phyloP scores from a whole-genome alignment of 2,329 filamentous ascomycete species.

The Botryosphaeria dothidea region DNA sequence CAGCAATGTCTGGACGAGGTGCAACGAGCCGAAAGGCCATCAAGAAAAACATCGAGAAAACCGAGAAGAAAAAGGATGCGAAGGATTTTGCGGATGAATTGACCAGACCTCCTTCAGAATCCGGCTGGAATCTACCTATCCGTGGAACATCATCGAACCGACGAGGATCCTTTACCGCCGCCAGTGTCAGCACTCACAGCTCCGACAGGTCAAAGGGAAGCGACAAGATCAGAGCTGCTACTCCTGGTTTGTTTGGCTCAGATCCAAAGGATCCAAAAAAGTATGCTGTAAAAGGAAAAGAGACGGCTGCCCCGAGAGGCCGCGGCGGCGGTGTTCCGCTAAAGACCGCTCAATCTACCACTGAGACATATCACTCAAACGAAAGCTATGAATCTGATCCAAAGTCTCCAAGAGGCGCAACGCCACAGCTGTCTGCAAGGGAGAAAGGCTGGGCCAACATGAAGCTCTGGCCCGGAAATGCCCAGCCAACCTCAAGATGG shows the following conservation, averaged over 20 bases:
- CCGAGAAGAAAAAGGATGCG: conserved; percentile 37
- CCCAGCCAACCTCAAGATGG: conserved; percentile 34
- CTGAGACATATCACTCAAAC: conserved; percentile 2
- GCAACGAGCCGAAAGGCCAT: conserved; percentile 42
- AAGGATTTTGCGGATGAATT: conserved; percentile 32
- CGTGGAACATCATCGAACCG: not conserved
- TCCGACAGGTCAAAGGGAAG: conserved; percentile 24
- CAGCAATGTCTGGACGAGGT: conserved; percentile 41
- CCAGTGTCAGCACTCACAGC: conserved; percentile 27
- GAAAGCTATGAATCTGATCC: conserved; percentile 5
- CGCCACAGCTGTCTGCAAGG: not conserved
- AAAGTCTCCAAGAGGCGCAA: not conserved
- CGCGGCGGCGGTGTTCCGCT: conserved; percentile 40
- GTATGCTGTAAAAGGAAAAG: conserved; percentile 39
- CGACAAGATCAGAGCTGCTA: conserved; percentile 4
- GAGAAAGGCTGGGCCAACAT: conserved; percentile 38
- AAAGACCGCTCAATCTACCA: conserved; percentile 20
- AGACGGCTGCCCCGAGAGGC: conserved; percentile 39
- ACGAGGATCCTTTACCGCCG: not conserved
- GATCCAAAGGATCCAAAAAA: conserved; percentile 30
- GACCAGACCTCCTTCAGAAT: conserved; percentile 6
- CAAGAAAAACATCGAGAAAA: conserved; percentile 41
- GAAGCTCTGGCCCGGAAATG: conserved; percentile 37
- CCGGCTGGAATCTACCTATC: conserved; percentile 9
- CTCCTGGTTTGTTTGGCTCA: not conserved